Conservation (phyloP, 129 eudicot species). For the Lonicera japonica region DNA sequence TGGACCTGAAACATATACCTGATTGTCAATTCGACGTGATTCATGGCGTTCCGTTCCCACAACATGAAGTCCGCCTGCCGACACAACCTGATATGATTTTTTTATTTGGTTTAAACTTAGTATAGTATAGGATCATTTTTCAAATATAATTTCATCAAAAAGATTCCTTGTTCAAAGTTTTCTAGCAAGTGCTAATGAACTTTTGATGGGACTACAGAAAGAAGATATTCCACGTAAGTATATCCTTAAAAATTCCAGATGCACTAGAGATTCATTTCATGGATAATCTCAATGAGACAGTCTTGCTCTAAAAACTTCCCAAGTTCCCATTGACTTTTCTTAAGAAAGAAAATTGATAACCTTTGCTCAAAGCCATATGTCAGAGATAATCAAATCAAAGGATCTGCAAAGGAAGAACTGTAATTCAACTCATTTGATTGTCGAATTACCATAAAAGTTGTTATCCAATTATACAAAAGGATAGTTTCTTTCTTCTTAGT, state of each 20-base stretch:
- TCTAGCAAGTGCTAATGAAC: not conserved
- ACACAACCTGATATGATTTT: conserved; percentile 54
- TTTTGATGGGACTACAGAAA: not conserved
- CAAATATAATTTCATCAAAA: not conserved
- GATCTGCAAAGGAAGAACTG: not conserved
- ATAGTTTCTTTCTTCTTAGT: too few relatives aligned
- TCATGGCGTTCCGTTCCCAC: conserved; percentile 99
- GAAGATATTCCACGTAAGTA: not conserved
- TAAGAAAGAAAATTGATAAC: too few relatives aligned
- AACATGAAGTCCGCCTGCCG: conserved; percentile 98
- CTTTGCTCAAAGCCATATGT: too few relatives aligned
- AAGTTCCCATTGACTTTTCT: not conserved
- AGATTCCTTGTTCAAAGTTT: not conserved
- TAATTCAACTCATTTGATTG: not conserved
- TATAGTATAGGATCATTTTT: not conserved
- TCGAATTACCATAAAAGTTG: not conserved
- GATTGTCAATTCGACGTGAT: conserved; percentile 98
- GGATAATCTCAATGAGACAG: not conserved
- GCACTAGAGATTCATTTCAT: not conserved
- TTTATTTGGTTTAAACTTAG: not conserved
- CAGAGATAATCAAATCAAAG: too few relatives aligned
- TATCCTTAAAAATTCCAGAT: not conserved
- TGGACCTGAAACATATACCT: conserved; percentile 38
- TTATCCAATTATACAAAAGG: not conserved
- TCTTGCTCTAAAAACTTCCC: not conserved